Evolutionary conservation across 192 early-diverging fungal genomes (phyloP), one percentile per base, ranked within the genome.

Genomic region (Umbelopsis isabellina): DNA sequence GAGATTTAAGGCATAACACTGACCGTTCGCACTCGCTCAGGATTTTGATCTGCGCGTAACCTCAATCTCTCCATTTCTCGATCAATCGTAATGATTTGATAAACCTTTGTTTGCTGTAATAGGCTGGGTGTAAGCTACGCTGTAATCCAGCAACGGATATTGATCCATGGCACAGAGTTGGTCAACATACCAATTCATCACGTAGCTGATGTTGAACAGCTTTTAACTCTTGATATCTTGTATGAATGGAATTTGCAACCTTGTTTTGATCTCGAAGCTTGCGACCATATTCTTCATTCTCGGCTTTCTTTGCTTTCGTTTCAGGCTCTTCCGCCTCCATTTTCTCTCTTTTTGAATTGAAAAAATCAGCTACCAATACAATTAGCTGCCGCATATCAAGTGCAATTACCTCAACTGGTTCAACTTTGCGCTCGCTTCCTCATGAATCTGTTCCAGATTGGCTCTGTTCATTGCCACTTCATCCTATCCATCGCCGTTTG

Each of bases 371-470:
- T 52, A 12, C 0, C 6, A 22, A 21, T 4, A 7, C 21, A 25
- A 52, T 18, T 8, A 61, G 16, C 9, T 0, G 10, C 33, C 16
- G 18, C 0, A 58, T n/a, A 23, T 25, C 21, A 61, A 35, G 16
- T 35, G 55, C 13, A 22, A 21, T 4, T 52, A 61, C 55, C 25
- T 27, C 27, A 61, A 25, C 30, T 61, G 55, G 30, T 35, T 61
- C 30, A 61, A 30, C 30, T 35, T 61, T 18, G 55, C 55, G 13
- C 27, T 61, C 2, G 55, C 25, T 35, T 61, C 55, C 2, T 61
- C 55, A 61, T 61, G 55, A 6, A 61, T 61, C 13, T 61, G 55
- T 25, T 61, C 55, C 55, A 61, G 12, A 35, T 61, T 61, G 12
- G 55, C 55, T 35, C 55, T 27, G 12, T 61, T 35, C 55, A 61